Conservation (phyloP, 2,329 filamentous ascomycete species). For the Ambrosiella beaveri region DNA sequence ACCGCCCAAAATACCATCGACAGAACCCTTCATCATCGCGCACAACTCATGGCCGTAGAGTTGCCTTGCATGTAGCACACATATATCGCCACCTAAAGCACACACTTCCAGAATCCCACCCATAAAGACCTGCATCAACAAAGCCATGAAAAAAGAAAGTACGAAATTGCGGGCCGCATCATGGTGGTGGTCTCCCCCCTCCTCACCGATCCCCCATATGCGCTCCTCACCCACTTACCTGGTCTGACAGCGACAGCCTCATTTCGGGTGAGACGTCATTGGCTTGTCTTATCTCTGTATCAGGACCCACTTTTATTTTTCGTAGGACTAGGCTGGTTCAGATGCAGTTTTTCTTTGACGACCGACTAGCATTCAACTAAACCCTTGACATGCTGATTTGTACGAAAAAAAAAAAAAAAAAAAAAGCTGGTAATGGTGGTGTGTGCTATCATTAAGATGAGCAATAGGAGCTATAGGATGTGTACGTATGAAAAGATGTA, state of each 20-base stretch:
- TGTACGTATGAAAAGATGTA: neutral
- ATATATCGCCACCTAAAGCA: neutral
- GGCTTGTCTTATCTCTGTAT: slow-evolving; percentile 5
- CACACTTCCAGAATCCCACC: neutral
- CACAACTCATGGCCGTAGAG: neutral
- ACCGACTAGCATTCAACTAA: neutral
- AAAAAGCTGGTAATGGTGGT: neutral
- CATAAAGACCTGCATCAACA: neutral
- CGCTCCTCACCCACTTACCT: slow-evolving; percentile 2
- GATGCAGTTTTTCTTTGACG: neutral
- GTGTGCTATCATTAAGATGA: neutral
- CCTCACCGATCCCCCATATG: neutral
- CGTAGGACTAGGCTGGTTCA: neutral
- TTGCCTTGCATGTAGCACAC: neutral
- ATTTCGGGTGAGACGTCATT: slow-evolving; percentile 11
- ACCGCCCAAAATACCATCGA: neutral
- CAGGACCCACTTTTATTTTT: slow-evolving; percentile 3
- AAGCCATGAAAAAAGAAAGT: neutral
- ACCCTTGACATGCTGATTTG: neutral
- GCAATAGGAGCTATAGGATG: neutral
- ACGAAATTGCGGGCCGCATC: neutral
- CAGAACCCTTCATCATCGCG: neutral
- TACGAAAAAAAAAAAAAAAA: neutral
- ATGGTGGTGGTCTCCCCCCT: neutral
- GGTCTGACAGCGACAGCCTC: slow-evolving; percentile 11